These are phyloP conservation scores for Boletus pseudo-olivaceus DNA, from an alignment of 768 basidiomycete genomes.

Conservation along the genomic window DNA sequence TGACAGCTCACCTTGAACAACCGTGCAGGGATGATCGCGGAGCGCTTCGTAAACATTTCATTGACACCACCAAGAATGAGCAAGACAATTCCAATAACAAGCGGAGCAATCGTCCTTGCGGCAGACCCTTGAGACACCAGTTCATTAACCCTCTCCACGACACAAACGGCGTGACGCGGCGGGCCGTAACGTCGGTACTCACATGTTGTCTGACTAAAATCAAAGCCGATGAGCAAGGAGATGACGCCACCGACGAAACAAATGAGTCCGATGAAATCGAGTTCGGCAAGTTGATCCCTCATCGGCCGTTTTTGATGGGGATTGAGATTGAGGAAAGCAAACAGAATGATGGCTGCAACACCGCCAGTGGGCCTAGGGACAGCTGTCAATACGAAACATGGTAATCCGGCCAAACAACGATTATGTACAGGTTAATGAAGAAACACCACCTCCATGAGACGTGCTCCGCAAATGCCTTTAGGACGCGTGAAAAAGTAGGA, in stretches of 20 bases:
- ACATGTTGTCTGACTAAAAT: constrained; percentile 67
- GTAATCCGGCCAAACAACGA: neutral
- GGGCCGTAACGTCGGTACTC: constrained; percentile 23
- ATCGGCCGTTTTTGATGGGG: constrained; percentile 61
- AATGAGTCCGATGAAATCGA: constrained; percentile 68
- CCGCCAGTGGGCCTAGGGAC: constrained; percentile 68
- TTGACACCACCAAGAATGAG: constrained; percentile 53
- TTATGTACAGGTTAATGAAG: constrained; percentile 67
- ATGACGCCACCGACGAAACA: constrained; percentile 66
- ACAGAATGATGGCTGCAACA: constrained; percentile 55
- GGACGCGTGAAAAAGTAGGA: constrained; percentile 1
- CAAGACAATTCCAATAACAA: constrained; percentile 55
- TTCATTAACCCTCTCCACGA: neutral
- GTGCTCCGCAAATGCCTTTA: constrained; percentile 64
- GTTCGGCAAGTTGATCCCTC: constrained; percentile 55
- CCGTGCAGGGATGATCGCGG: constrained; percentile 72
- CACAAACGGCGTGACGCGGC: neutral
- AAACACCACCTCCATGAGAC: constrained; percentile 85
- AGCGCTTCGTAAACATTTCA: constrained; percentile 58
- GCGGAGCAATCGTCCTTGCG: constrained; percentile 56
- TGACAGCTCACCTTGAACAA: constrained; percentile 55
- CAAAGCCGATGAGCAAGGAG: constrained; percentile 68
- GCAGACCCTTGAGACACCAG: constrained; percentile 45
- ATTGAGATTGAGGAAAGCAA: constrained; percentile 78
- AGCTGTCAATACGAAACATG: neutral